Conservation (phyloP, 1,284 basidiomycete species). For the Fomes fomentarius region DNA sequence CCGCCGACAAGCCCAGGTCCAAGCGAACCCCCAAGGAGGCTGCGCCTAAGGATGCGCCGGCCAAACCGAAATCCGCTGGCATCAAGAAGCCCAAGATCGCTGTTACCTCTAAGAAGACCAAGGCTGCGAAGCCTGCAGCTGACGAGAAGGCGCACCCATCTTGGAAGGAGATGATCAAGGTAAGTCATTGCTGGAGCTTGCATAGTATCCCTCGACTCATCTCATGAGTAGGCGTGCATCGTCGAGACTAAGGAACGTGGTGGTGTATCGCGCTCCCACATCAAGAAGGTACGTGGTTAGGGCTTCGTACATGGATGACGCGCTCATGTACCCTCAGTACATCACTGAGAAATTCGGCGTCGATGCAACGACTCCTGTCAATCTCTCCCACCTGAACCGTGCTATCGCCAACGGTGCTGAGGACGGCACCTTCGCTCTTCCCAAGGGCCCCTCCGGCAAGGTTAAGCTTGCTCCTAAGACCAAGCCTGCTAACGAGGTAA, state of each 20-base stretch:
- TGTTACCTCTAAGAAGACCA: conserved; percentile 32
- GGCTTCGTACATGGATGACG: conserved; percentile 3
- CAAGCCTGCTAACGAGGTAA: conserved; percentile 62
- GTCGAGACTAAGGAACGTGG: conserved; percentile 69
- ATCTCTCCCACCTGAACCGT: conserved; percentile 78
- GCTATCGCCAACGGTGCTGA: conserved; percentile 83
- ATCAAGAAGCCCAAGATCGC: conserved; percentile 38
- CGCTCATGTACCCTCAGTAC: conserved; percentile 45
- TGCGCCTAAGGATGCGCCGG: conserved; percentile 43
- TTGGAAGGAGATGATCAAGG: conserved; percentile 83
- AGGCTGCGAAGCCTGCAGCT: conserved; percentile 39
- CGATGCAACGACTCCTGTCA: conserved; percentile 67
- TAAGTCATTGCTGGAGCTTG: too few species aligned
- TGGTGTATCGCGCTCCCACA: conserved; percentile 88
- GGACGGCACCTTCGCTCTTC: conserved; percentile 79
- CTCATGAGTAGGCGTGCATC: conserved; percentile 75
- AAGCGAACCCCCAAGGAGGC: conserved; percentile 19
- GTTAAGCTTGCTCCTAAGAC: conserved; percentile 52
- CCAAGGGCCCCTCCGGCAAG: conserved; percentile 70
- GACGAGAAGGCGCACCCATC: conserved; percentile 53
- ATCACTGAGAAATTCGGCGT: conserved; percentile 80
- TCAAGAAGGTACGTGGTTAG: conserved; percentile 73
- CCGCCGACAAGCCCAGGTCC: conserved; percentile 20
- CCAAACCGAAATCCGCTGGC: conserved; percentile 45
- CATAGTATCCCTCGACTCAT: too few species aligned